Conservation (phyloP, 345 rosid genomes). For the Lumnitzera racemosa region DNA sequence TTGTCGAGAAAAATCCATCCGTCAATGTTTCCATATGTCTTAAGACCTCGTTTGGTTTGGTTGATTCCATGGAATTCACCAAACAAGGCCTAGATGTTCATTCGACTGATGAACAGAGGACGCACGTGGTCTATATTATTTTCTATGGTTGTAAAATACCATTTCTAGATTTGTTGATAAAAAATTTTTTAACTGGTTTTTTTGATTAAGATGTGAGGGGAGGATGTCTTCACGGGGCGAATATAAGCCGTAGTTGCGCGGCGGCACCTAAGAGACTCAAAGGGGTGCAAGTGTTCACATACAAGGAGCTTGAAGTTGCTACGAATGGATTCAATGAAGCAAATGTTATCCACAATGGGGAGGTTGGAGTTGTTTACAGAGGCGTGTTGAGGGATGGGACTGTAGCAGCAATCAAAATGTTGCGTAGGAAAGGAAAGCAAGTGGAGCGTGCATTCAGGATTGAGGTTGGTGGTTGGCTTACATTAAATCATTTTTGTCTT, state of each 20-base stretch:
- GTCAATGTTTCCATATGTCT: no score
- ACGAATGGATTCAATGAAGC: constrained; percentile 50
- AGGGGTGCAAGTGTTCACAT: constrained; percentile 85
- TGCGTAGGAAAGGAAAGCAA: constrained; percentile 53
- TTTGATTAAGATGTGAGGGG: constrained; percentile 44
- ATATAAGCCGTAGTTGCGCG: constrained; percentile 9
- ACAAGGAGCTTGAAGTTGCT: constrained; percentile 67
- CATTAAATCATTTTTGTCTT: constrained; percentile 23
- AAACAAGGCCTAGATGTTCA: no score
- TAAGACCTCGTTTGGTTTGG: no score
- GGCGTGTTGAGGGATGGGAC: constrained; percentile 75
- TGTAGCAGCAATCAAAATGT: constrained; percentile 67
- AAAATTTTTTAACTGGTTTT: background rate
- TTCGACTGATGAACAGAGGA: no score
- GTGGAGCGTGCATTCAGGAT: constrained; percentile 78
- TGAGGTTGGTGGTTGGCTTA: constrained; percentile 39
- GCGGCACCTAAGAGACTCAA: background rate
- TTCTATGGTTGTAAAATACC: no score
- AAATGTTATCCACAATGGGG: constrained; percentile 58
- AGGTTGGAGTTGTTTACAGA: constrained; percentile 57
- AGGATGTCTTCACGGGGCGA: constrained; percentile 42
- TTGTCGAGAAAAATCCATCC: no score
- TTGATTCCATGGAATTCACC: no score
- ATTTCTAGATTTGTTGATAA: background rate
- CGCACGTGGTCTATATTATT: no score